Evolutionary conservation across 805 yeast species (phyloP).

Genomic region (Pichia deserticola): DNA sequence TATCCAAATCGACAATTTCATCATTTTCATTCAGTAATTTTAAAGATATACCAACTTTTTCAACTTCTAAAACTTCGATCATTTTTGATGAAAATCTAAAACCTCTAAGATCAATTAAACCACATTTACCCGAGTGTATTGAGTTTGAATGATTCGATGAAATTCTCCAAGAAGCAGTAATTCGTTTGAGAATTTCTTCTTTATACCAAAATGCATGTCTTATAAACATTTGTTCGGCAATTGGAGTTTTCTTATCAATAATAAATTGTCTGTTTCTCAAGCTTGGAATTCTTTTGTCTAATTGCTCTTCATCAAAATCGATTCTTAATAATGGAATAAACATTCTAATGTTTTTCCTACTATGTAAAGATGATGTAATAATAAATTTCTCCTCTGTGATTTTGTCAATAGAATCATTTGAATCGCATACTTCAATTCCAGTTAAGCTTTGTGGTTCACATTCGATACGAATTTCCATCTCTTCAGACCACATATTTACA

Average conservation of each 20-base stretch:
- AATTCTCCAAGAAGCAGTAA: constrained; percentile 63
- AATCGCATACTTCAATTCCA: constrained; percentile 11
- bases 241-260: constrained; percentile 44
- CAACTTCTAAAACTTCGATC: constrained; percentile 47
- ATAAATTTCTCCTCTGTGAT: constrained; percentile 14
- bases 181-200: constrained; percentile 47
- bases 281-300: constrained; percentile 59
- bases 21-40: constrained; percentile 16
- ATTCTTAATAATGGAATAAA: constrained; percentile 64
- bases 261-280: constrained; percentile 64
- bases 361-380: constrained; percentile 15
- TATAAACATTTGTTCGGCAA: constrained; percentile 49
- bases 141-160: constrained; percentile 21
- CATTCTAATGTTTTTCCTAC: constrained; percentile 38
- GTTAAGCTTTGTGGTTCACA: constrained; percentile 22
- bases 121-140: constrained; percentile 33
- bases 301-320: constrained; percentile 33
- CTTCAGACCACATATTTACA: constrained; percentile 72
- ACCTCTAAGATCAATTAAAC: constrained; percentile 59
- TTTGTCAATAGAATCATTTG: constrained; percentile 12
- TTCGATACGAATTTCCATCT: constrained; percentile 32
- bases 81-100: constrained; percentile 55
- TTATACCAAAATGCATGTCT: constrained; percentile 78
- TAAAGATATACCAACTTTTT: constrained; percentile 39
- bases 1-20: constrained; percentile 13